These are phyloP conservation scores for Nannochloris sp. DNA, from an alignment of 139 green algal genomes.

Conservation along the genomic window DNA sequence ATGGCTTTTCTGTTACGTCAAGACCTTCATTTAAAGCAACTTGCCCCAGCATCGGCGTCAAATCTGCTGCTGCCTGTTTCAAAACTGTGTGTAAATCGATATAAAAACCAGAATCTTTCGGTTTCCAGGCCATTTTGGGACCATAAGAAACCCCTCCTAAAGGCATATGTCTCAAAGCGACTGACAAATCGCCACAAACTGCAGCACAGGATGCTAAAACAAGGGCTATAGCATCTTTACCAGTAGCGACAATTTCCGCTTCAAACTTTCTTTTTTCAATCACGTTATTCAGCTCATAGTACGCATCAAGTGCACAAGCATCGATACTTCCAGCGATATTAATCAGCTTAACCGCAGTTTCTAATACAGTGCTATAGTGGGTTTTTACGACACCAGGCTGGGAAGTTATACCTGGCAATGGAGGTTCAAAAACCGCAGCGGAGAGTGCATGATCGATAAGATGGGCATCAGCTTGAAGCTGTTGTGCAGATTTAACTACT, in stretches of 20 bases:
- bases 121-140: background rate
- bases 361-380: background rate
- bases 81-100: background rate
- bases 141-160: background rate
- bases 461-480: background rate
- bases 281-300: background rate
- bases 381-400: background rate
- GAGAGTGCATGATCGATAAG: background rate
- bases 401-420: background rate
- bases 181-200: background rate
- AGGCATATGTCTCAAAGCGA: constrained; percentile 4
- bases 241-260: background rate
- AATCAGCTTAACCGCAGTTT: background rate
- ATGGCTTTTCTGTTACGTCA: background rate
- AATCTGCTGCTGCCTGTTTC: background rate
- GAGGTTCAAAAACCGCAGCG: constrained; percentile 1
- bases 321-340: background rate
- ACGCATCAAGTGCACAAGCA: background rate
- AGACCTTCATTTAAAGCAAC: background rate
- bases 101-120: background rate
- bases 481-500: too few relatives aligned
- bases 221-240: background rate
- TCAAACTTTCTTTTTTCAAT: background rate
- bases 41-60: constrained; percentile 2
- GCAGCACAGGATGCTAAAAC: background rate